phyloP scores from a whole-genome alignment of 495 filamentous ascomycete species.

The Cercophora samala region DNA sequence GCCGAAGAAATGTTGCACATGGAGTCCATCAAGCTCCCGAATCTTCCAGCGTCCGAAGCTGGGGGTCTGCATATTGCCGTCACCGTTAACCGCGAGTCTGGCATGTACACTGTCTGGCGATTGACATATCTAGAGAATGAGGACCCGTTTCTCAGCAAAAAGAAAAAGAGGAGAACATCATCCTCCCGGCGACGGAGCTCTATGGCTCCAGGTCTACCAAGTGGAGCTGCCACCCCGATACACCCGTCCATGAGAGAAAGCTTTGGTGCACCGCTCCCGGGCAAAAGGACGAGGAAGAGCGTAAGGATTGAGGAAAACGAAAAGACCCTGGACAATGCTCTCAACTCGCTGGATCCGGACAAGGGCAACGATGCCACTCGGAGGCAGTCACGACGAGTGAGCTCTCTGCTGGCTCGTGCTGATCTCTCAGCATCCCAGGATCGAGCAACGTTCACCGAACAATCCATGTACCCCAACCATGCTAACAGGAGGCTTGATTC shows the following conservation, averaged over 20 bases:
- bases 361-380: constrained; percentile 61
- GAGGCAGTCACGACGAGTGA: constrained; percentile 80
- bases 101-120: constrained; percentile 75
- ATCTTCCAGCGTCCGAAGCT: constrained; percentile 16
- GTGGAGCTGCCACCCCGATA: constrained; percentile 77
- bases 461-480: constrained; percentile 51
- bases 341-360: constrained; percentile 70
- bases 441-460: constrained; percentile 68
- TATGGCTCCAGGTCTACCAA: constrained; percentile 69
- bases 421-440: constrained; percentile 79
- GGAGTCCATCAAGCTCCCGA: constrained; percentile 31
- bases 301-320: constrained; percentile 46
- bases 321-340: constrained; percentile 55
- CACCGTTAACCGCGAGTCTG: constrained; percentile 70
- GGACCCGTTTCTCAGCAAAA: constrained; percentile 50
- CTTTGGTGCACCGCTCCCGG: constrained; percentile 46
- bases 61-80: constrained; percentile 68
- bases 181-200: constrained; percentile 77
- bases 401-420: constrained; percentile 85
- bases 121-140: constrained; percentile 63
- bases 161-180: constrained; percentile 48
- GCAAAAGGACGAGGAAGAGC: constrained; percentile 44
- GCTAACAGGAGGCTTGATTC: constrained; percentile 62
- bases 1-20: constrained; percentile 81
- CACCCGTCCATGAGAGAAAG: constrained; percentile 50